These are phyloP conservation scores for Coemansia sp. DNA, from an alignment of 192 early-diverging fungal species.

Conservation along the genomic window DNA sequence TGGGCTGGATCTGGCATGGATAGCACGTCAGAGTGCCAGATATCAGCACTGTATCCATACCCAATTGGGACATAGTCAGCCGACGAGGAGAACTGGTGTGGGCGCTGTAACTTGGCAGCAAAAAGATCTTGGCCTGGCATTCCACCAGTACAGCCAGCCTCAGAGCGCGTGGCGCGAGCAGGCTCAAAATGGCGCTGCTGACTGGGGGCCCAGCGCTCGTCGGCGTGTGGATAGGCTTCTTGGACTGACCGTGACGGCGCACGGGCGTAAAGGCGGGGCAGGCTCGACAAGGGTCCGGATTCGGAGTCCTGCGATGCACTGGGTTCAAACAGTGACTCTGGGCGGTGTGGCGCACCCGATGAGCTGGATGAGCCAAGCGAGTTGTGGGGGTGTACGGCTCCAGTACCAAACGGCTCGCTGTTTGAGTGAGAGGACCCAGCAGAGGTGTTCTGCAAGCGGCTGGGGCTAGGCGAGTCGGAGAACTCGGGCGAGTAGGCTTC, in stretches of 20 bases:
- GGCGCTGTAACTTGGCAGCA: neutral
- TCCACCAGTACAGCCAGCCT: slow-evolving; percentile 8
- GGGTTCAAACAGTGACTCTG: slow-evolving; percentile 36
- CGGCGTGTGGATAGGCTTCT: slow-evolving; percentile 15
- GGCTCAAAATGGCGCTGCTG: slow-evolving; percentile 13
- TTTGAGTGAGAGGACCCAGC: slow-evolving; percentile 3
- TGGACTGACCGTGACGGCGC: neutral
- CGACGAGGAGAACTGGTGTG: slow-evolving; percentile 33
- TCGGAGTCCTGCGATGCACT: slow-evolving; percentile 31
- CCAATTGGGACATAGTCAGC: slow-evolving; percentile 13
- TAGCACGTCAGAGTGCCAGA: slow-evolving; percentile 47
- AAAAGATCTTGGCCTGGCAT: too few relatives aligned
- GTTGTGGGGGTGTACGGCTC: neutral
- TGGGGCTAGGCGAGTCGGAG: slow-evolving; percentile 18
- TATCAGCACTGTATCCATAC: slow-evolving; percentile 22
- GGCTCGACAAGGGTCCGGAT: slow-evolving; percentile 29
- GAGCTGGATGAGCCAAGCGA: slow-evolving; percentile 25
- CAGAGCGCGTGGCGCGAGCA: slow-evolving; percentile 15
- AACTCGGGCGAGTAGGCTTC: slow-evolving; percentile 44
- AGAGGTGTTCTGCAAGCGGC: neutral
- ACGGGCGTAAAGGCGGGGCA: slow-evolving; percentile 21
- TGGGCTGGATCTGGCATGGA: slow-evolving; percentile 34
- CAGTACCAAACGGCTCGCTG: neutral
- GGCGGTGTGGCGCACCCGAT: slow-evolving; percentile 15
- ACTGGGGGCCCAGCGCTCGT: slow-evolving; percentile 14